Evolutionary conservation across 352 stramenopile genomes (phyloP), one percentile per base, ranked within the genome.

Genomic region (Phytopythium sindhum): DNA sequence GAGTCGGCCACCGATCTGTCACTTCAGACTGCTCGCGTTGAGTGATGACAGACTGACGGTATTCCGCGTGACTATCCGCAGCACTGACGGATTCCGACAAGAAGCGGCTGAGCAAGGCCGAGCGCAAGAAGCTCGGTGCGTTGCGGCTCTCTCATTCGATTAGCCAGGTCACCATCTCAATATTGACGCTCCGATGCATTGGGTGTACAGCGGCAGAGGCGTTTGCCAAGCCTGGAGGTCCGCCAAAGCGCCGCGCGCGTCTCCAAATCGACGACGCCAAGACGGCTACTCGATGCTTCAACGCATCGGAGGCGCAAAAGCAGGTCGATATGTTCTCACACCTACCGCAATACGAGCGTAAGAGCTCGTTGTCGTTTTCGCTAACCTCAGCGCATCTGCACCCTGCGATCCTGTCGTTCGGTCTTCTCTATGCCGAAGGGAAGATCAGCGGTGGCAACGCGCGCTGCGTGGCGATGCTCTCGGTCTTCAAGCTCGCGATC

Each of bases 391-490:
- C n/a, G 62, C 82, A 91, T 50, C 78, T 98, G 12, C 94, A 98
- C 71, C 82, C 96, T 2, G 81, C 91, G 9, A 89, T 98, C 17
- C 70, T 98, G 11, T 84, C 88, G 31, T 76, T 98, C 2, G 95
- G 96, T 9, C 77, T 98, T 24, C 86, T 97, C 64, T 98, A 98
- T 72, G 91, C 91, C 0, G 85, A 91, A 24, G 89, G 91, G 26
- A 82, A 89, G 60, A 95, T 98, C 52, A 70, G 84, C 1, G 96
- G 96, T 19, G 83, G 88, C 17, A 98, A 98, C 65, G 84, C 86
- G 23, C 89, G 96, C n/a, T 97, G 83, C 63, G 81, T 97, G n/a
- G 86, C 91, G 48, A 98, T 99, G 95, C 79, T 99, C 63, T 84
- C 89, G 61, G 88, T 89, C 8, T 98, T 98, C 70, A 68, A 93